phyloP scores from a whole-genome alignment of 768 basidiomycete genomes.

The Scleroderma citrinum region DNA sequence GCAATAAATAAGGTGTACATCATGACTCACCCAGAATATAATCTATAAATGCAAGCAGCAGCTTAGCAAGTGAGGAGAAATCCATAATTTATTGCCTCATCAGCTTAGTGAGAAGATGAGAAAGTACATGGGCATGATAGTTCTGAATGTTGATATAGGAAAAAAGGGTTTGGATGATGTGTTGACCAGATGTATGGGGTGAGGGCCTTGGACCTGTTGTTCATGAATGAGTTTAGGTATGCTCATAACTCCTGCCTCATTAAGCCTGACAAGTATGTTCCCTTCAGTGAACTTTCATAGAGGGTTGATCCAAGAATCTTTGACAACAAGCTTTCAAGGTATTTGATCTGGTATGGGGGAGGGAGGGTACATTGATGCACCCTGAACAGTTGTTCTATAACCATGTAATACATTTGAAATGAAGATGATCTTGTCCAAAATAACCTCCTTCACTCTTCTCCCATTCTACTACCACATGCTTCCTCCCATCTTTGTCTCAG shows the following conservation, averaged over 20 bases:
- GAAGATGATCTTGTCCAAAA: not conserved
- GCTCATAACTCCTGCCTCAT: not conserved
- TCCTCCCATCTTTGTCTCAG: not conserved
- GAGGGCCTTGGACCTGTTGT: not conserved
- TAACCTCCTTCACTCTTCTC: not conserved
- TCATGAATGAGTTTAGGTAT: not conserved
- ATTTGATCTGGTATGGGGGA: not conserved
- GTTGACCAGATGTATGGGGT: not conserved
- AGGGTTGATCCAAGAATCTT: conserved; percentile 5
- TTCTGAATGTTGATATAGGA: not conserved
- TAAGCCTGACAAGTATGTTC: conserved; percentile 2
- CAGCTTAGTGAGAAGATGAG: not conserved
- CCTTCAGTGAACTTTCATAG: conserved; percentile 1
- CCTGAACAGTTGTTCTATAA: conserved; percentile 1
- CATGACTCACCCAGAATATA: not conserved
- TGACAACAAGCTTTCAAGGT: not conserved
- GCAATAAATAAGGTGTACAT: not conserved
- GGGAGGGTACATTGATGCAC: not conserved
- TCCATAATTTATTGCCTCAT: not conserved
- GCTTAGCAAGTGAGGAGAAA: conserved; percentile 1
- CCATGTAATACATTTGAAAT: conserved; percentile 1
- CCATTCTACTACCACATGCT: not conserved
- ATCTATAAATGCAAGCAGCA: conserved; percentile 4
- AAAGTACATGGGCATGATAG: not conserved
- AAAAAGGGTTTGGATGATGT: not conserved